Evolutionary conservation across 371 early-diverging fungal genomes (phyloP), one percentile per base, ranked within the genome.

Genomic region (Mucor irregularis): DNA sequence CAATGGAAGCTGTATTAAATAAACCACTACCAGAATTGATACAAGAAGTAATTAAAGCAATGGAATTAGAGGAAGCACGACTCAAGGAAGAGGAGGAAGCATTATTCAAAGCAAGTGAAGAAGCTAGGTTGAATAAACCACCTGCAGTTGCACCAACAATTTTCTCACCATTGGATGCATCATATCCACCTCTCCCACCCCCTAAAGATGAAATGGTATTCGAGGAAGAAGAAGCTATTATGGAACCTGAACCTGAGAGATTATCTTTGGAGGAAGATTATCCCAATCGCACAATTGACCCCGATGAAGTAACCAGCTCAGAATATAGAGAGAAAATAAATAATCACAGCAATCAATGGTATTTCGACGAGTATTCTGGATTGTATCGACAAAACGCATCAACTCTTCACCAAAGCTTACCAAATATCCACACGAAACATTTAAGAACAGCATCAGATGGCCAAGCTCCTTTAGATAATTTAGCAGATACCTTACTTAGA

Each of bases 311-410:
- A 21, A 4, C 43, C 6, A 53, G 26, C 17, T 44, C 24, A 3
- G 68, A 60, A 35, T 57, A 53, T 38, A 48, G 61, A 4, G 61
- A 56, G n/a, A 35, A 47, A 39, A 53, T 11, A 1, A 33, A 38
- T 26, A 44, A 11, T 11, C 29, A 19, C 21, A 37, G 38, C n/a
- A 37, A 16, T 13, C 71, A 68, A 56, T 74, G 70, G 74, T 74
- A 64, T 38, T 74, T 65, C 54, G 74, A 74, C 39, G 74, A 74
- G 34, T 74, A 45, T 29, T 62, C 68, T 14, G 68, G 71, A 0
- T 21, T 69, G 6, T 74, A 74, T 38, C 60, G 68, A 10, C 70
- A 68, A 24, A 60, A 58, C 9, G 59, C 64, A 4, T 19, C 50
- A 2, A 37, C 29, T 10, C 11, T 54, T 3, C 25, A 54, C 21